Percentiles rank a stretch among this genome's conserved stretches.
Conservation (phyloP, 805 yeast species). For the Candida dendrica region DNA sequence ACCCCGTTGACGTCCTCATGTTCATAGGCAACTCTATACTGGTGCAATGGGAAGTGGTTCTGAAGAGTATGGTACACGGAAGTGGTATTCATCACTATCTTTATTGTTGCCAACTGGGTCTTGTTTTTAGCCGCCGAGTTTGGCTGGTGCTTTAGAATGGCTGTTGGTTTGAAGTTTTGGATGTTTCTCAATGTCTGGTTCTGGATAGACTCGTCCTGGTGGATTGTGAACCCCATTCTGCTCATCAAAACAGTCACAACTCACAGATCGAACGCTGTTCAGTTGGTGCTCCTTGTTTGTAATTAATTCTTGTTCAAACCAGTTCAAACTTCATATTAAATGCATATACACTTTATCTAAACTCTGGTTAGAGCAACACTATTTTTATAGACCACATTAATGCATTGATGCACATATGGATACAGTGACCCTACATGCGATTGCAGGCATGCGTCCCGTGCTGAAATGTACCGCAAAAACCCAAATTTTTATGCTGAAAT, state of each 20-base stretch:
- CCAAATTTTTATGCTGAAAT: neutral
- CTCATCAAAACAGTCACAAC: too few species aligned
- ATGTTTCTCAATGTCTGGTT: neutral
- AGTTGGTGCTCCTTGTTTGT: too few species aligned
- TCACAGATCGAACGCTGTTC: too few species aligned
- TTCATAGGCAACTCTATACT: neutral
- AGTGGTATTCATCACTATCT: neutral
- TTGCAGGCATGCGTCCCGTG: neutral
- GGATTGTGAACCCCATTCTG: neutral
- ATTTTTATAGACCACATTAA: too few species aligned
- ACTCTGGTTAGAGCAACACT: neutral
- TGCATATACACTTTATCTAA: neutral
- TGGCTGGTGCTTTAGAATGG: neutral
- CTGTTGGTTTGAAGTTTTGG: neutral
- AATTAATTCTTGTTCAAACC: too few species aligned
- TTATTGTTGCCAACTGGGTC: neutral
- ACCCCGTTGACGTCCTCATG: neutral
- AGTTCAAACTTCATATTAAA: too few species aligned
- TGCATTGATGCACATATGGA: too few species aligned
- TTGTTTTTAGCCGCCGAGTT: neutral
- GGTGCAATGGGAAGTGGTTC: neutral
- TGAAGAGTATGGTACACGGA: neutral
- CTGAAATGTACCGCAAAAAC: neutral
- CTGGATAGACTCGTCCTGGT: neutral
- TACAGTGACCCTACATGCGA: too few species aligned